Conservation (phyloP, 805 yeast species). For the Candida boleticola region DNA sequence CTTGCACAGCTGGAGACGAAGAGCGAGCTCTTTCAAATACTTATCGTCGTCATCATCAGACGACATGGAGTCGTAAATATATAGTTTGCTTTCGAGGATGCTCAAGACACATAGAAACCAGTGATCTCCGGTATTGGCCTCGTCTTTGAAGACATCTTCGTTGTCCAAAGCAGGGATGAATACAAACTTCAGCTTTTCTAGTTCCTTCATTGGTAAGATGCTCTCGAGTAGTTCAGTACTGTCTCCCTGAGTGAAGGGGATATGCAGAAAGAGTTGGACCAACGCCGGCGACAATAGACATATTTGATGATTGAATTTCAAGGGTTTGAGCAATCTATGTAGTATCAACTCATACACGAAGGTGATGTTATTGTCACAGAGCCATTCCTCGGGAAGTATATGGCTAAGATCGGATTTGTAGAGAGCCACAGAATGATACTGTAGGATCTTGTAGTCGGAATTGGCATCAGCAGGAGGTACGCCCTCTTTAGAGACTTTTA, state of each 20-base stretch:
- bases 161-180: slow-evolving; percentile 71
- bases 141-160: slow-evolving; percentile 48
- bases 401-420: slow-evolving; percentile 58
- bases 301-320: slow-evolving; percentile 19
- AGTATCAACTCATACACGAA: slow-evolving; percentile 54
- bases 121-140: slow-evolving; percentile 68
- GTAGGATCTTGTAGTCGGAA: slow-evolving; percentile 34
- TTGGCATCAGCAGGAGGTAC: neutral
- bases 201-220: slow-evolving; percentile 32
- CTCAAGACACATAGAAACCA: slow-evolving; percentile 67
- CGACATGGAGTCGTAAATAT: slow-evolving; percentile 60
- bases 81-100: slow-evolving; percentile 45
- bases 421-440: slow-evolving; percentile 56
- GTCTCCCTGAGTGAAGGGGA: slow-evolving; percentile 21
- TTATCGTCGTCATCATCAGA: slow-evolving; percentile 34
- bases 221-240: slow-evolving; percentile 3
- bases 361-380: slow-evolving; percentile 67
- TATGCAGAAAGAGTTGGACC: slow-evolving; percentile 57
- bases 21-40: slow-evolving; percentile 23
- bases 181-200: slow-evolving; percentile 41
- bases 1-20: slow-evolving; percentile 20
- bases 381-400: slow-evolving; percentile 66
- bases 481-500: slow-evolving; percentile 7
- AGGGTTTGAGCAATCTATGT: slow-evolving; percentile 19
- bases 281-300: slow-evolving; percentile 55